These are phyloP conservation scores for Clarireedia monteithiana DNA, from an alignment of 2,329 filamentous ascomycete genomes.

Conservation along the genomic window DNA sequence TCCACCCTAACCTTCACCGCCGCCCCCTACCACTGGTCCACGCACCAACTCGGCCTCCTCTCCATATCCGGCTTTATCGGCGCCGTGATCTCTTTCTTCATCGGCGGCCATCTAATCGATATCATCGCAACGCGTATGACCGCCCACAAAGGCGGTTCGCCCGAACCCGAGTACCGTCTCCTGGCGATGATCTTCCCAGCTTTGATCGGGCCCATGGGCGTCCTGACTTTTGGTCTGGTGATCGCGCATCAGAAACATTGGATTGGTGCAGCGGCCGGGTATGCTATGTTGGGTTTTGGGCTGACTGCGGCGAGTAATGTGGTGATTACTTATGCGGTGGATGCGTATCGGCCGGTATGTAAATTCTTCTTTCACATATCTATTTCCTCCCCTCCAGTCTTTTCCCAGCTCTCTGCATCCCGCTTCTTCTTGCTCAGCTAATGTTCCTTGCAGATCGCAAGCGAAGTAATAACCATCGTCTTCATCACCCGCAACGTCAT, in stretches of 20 bases:
- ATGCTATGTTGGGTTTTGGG: conserved; percentile 28
- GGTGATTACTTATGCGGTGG: conserved; percentile 26
- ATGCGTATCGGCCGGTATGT: conserved; percentile 18
- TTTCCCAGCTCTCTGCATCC: background rate
- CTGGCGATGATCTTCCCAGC: conserved; percentile 23
- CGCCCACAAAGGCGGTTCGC: background rate
- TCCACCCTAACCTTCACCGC: conserved; percentile 10
- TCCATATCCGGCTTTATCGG: conserved; percentile 12
- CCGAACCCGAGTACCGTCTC: conserved; percentile 23
- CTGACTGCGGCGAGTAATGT: conserved; percentile 27
- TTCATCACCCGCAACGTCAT: conserved; percentile 30
- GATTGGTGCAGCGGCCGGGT: conserved; percentile 17
- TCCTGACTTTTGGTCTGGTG: conserved; percentile 26
- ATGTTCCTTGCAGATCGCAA: conserved; percentile 13
- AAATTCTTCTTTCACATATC: background rate
- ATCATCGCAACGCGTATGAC: conserved; percentile 18
- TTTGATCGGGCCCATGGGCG: conserved; percentile 24
- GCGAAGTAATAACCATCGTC: conserved; percentile 27
- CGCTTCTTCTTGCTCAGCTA: background rate
- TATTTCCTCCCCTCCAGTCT: too few species aligned
- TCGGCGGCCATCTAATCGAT: conserved; percentile 27
- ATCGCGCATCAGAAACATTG: conserved; percentile 16
- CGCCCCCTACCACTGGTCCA: conserved; percentile 10
- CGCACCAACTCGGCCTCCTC: conserved; percentile 10
- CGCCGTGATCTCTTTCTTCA: conserved; percentile 10